Evolutionary conservation across 352 stramenopile species (phyloP).

Genomic region (Phytophthora brassicae): DNA sequence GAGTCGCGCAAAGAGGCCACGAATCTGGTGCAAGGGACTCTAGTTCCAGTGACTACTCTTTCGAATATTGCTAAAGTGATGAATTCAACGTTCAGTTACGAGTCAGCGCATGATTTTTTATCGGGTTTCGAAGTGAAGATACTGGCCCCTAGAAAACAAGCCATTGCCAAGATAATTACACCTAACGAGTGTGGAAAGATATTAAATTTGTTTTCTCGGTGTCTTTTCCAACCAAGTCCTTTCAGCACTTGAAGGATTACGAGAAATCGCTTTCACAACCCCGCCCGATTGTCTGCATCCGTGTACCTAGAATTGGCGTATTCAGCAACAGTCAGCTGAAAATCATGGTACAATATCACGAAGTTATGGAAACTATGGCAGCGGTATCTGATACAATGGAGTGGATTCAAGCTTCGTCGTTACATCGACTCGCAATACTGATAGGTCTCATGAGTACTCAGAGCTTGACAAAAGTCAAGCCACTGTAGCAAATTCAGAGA

Average conservation of each 20-base stretch:
- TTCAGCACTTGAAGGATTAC: background rate
- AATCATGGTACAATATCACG: background rate
- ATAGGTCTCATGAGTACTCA: too few species aligned
- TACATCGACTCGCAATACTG: background rate
- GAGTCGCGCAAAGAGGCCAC: background rate
- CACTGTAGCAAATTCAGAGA: too few species aligned
- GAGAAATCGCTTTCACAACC: background rate
- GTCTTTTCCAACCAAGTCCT: background rate
- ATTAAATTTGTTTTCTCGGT: background rate
- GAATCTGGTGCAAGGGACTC: constrained; percentile 1
- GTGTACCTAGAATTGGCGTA: background rate
- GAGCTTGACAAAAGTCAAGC: too few species aligned
- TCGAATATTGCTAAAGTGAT: background rate
- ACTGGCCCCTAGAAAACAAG: background rate
- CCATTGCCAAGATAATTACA: background rate
- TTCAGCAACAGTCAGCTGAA: background rate
- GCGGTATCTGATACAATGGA: background rate
- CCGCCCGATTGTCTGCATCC: background rate
- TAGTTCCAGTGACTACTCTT: background rate
- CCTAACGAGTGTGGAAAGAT: background rate
- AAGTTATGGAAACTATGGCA: background rate
- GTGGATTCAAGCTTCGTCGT: background rate
- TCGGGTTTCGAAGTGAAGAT: background rate
- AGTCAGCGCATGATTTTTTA: background rate
- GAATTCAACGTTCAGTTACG: background rate